Evolutionary conservation across 805 yeast genomes (phyloP).

Genomic region (Candida pseudoglaebosa): DNA sequence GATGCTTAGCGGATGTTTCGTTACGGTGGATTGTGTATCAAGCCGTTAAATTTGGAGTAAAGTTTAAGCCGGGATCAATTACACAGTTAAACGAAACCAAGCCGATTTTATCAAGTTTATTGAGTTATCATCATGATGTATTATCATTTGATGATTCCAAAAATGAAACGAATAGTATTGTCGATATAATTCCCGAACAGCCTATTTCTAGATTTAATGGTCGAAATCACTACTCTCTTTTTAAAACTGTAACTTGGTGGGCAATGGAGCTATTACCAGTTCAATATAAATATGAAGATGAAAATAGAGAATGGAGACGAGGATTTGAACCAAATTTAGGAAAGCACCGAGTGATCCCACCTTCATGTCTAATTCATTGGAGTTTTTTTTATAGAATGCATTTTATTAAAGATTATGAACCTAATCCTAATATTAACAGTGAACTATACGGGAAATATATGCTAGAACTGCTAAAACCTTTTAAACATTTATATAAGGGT

Average conservation of each 20-base stretch:
- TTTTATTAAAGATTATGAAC: slow-evolving; percentile 42
- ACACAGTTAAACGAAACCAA: slow-evolving; percentile 36
- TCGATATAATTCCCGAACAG: neutral
- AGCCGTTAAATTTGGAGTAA: slow-evolving; percentile 48
- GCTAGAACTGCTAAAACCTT: slow-evolving; percentile 17
- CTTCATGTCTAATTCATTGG: slow-evolving; percentile 53
- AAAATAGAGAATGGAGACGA: slow-evolving; percentile 47
- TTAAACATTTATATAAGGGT: slow-evolving; percentile 6
- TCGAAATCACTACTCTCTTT: slow-evolving; percentile 28
- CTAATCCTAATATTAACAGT: slow-evolving; percentile 22
- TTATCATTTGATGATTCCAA: slow-evolving; percentile 20
- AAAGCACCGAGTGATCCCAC: slow-evolving; percentile 46
- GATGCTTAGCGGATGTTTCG: slow-evolving; percentile 46
- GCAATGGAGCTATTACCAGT: slow-evolving; percentile 56
- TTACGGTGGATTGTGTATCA: slow-evolving; percentile 60
- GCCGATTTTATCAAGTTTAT: slow-evolving; percentile 37
- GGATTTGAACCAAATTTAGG: slow-evolving; percentile 57
- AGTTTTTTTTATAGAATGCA: slow-evolving; percentile 56
- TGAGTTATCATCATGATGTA: slow-evolving; percentile 53
- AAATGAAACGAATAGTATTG: neutral
- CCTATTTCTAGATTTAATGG: slow-evolving; percentile 32
- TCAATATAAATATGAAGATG: slow-evolving; percentile 47
- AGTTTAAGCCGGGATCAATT: slow-evolving; percentile 38
- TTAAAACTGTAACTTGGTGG: slow-evolving; percentile 52
- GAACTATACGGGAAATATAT: slow-evolving; percentile 15